Evolutionary conservation across 805 yeast species (phyloP).

Genomic region (Torulaspora delbrueckii): DNA sequence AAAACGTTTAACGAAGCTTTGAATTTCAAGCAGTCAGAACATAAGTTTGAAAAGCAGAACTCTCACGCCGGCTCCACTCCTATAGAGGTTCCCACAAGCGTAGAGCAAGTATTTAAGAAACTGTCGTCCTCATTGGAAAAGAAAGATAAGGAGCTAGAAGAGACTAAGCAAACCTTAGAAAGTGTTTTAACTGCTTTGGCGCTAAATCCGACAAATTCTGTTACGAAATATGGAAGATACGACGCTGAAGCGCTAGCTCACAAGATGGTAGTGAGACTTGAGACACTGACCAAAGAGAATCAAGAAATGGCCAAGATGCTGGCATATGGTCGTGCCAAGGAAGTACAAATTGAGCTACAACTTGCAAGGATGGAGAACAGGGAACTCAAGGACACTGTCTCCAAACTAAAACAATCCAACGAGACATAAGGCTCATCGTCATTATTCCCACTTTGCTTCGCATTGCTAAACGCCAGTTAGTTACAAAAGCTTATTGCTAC

Average conservation of each 20-base stretch:
- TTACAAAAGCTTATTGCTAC: neutral
- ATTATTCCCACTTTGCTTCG: neutral
- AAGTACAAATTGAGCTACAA: slow-evolving; percentile 63
- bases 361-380: slow-evolving; percentile 48
- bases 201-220: slow-evolving; percentile 44
- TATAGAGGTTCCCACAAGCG: slow-evolving; percentile 40
- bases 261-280: slow-evolving; percentile 58
- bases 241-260: slow-evolving; percentile 76
- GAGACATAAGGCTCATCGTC: neutral
- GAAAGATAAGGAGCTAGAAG: slow-evolving; percentile 49
- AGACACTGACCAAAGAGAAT: slow-evolving; percentile 61
- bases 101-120: slow-evolving; percentile 46
- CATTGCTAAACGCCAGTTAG: neutral
- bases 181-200: slow-evolving; percentile 53
- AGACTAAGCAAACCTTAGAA: slow-evolving; percentile 60
- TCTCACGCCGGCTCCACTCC: slow-evolving; percentile 6
- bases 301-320: slow-evolving; percentile 63
- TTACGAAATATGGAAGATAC: slow-evolving; percentile 53
- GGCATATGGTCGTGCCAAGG: slow-evolving; percentile 71
- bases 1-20: slow-evolving; percentile 34
- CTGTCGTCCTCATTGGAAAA: slow-evolving; percentile 46
- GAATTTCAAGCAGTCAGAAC: slow-evolving; percentile 37
- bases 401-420: slow-evolving; percentile 1
- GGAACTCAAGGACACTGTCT: slow-evolving; percentile 38
- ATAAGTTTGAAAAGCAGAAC: slow-evolving; percentile 19